phyloP scores from a whole-genome alignment of 164 flowering plant species.

The Hamamelis virginiana region DNA sequence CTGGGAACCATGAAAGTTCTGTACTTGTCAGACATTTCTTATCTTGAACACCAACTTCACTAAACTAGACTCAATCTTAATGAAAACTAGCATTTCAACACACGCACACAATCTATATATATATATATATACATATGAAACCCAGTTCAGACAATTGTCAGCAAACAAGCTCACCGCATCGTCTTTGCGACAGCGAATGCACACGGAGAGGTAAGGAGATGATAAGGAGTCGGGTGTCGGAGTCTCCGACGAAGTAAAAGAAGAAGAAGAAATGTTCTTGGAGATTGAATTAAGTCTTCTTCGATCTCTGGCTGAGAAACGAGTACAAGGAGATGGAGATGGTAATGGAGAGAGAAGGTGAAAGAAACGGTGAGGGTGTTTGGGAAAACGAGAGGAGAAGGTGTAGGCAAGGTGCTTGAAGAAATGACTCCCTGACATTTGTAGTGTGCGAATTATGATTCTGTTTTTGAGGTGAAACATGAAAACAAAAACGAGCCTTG shows the following conservation, averaged over 20 bases:
- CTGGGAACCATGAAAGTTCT: slow-evolving; percentile 30
- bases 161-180: slow-evolving; percentile 36
- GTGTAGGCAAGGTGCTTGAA: slow-evolving; percentile 44
- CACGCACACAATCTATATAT: too few relatives aligned
- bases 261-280: background rate
- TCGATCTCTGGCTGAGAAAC: background rate
- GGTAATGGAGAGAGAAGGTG: slow-evolving; percentile 10
- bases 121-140: too few relatives aligned
- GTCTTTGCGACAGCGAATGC: slow-evolving; percentile 45
- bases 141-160: background rate
- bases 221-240: slow-evolving; percentile 10
- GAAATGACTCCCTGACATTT: slow-evolving; percentile 34
- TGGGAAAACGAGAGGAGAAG: slow-evolving; percentile 8
- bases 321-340: slow-evolving; percentile 1
- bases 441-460: background rate
- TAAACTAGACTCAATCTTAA: background rate
- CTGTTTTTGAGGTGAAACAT: too few relatives aligned
- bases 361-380: slow-evolving; percentile 13
- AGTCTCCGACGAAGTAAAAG: slow-evolving; percentile 13
- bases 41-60: background rate
- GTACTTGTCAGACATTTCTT: background rate
- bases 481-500: too few relatives aligned
- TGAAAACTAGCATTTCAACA: background rate
- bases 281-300: background rate
- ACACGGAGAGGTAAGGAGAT: slow-evolving; percentile 54